Conservation (phyloP, 192 early-diverging fungal species). For the Endogone sp. region DNA sequence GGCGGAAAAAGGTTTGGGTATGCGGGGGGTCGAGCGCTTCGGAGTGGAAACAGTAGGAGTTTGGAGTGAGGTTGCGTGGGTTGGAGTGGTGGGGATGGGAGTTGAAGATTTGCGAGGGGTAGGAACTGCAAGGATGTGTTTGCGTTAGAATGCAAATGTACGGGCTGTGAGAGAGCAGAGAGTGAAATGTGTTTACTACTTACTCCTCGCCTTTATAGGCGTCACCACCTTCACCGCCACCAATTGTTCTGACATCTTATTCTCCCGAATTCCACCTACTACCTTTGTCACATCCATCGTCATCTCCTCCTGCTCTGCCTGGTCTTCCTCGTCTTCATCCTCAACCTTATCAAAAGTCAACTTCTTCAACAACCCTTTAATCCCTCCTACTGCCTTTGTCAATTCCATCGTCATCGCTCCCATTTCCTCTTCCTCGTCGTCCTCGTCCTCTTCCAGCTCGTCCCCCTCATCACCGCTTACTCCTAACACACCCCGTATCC, state of each 20-base stretch:
- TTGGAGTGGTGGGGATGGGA: background rate
- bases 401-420: conserved; percentile 12
- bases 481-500: conserved; percentile 19
- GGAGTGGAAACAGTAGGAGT: background rate
- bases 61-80: background rate
- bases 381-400: conserved; percentile 6
- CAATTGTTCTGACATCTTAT: background rate
- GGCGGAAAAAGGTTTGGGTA: background rate
- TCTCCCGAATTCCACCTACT: conserved; percentile 25
- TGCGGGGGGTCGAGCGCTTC: background rate
- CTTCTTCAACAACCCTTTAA: background rate
- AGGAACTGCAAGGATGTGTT: background rate
- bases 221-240: background rate
- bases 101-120: background rate
- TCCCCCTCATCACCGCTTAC: conserved; percentile 14
- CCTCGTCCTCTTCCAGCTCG: conserved; percentile 25
- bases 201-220: background rate
- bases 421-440: conserved; percentile 15
- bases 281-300: conserved; percentile 27
- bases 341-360: conserved; percentile 15
- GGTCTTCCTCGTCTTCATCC: conserved; percentile 23
- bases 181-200: too few relatives aligned
- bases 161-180: too few relatives aligned
- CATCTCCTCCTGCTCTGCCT: conserved; percentile 28
- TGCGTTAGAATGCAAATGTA: too few relatives aligned